These are phyloP conservation scores for Coleophoma eucalyptorum DNA, from an alignment of 2,329 filamentous ascomycete genomes.

Conservation along the genomic window DNA sequence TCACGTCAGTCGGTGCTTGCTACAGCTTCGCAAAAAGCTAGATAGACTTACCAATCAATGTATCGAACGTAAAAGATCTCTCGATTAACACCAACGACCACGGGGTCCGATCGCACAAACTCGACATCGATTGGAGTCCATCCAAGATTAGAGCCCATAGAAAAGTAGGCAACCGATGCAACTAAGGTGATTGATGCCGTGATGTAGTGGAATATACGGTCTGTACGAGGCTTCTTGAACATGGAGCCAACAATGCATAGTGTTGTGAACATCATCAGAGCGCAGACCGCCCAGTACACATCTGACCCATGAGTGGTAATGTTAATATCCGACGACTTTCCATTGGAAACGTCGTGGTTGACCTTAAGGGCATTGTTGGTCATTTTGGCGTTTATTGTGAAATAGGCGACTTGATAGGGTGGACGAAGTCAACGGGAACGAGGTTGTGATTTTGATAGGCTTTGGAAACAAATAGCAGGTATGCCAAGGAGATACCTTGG, in stretches of 20 bases:
- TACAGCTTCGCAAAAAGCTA: no score
- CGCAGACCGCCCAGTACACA: slow-evolving; percentile 57
- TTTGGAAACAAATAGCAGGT: no score
- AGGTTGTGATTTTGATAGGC: no score
- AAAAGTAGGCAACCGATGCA: neutral
- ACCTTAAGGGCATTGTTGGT: neutral
- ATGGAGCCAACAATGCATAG: neutral
- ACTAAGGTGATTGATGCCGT: neutral
- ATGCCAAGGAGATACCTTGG: no score
- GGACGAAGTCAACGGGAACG: no score
- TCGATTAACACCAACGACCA: slow-evolving; percentile 52
- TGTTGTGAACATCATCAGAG: slow-evolving; percentile 27
- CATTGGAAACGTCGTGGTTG: neutral
- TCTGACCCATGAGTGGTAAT: slow-evolving; percentile 58
- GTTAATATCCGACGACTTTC: slow-evolving; percentile 39
- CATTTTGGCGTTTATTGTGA: no score
- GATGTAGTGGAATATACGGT: neutral
- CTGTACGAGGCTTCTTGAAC: neutral
- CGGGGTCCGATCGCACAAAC: neutral
- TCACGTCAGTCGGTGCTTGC: neutral
- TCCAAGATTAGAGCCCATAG: slow-evolving; percentile 22
- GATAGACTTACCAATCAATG: neutral
- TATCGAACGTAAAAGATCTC: slow-evolving; percentile 52
- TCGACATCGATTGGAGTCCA: slow-evolving; percentile 39
- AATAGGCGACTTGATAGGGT: no score